A percentile compares a stretch with the other conserved stretches of the same genome.
Conservation (phyloP, 106 monocot genomes). For the Acorus gramineus region DNA sequence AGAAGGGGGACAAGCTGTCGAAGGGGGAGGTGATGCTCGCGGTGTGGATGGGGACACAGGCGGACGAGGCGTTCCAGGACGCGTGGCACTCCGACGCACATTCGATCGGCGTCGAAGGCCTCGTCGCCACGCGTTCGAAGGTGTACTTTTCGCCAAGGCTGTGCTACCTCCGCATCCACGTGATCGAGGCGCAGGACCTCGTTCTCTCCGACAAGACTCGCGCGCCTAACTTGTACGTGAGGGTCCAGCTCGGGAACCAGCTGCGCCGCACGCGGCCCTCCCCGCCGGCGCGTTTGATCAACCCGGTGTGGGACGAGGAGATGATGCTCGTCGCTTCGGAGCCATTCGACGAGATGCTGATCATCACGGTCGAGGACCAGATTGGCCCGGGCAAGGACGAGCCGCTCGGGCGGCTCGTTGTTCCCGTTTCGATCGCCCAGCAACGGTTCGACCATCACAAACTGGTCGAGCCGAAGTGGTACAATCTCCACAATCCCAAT, state of each 20-base stretch:
- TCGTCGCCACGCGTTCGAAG: constrained; percentile 58
- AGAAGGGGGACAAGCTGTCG: constrained; percentile 36
- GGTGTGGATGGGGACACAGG: constrained; percentile 89
- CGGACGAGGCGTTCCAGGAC: constrained; percentile 84
- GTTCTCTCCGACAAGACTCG: constrained; percentile 32
- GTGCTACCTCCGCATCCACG: constrained; percentile 60
- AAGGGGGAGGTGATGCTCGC: constrained; percentile 82
- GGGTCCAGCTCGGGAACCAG: constrained; percentile 63
- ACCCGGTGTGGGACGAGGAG: constrained; percentile 79
- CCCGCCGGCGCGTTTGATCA: constrained; percentile 14
- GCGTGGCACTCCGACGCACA: constrained; percentile 84
- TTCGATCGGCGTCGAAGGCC: constrained; percentile 18
- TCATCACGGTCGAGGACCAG: constrained; percentile 66
- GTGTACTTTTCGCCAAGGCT: constrained; percentile 95
- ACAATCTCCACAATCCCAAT: constrained; percentile 36
- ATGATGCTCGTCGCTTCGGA: constrained; percentile 74
- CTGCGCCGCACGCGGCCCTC: constrained; percentile 40
- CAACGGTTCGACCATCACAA: constrained; percentile 46
- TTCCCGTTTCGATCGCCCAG: constrained; percentile 30
- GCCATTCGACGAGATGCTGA: constrained; percentile 73
- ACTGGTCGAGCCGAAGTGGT: constrained; percentile 44
- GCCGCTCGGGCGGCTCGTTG: constrained; percentile 39
- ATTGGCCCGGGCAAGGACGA: constrained; percentile 46
- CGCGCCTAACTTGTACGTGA: constrained; percentile 24
- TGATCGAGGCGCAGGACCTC: constrained; percentile 80